Conservation (phyloP, 345 rosid genomes). For the Passiflora organensis region DNA sequence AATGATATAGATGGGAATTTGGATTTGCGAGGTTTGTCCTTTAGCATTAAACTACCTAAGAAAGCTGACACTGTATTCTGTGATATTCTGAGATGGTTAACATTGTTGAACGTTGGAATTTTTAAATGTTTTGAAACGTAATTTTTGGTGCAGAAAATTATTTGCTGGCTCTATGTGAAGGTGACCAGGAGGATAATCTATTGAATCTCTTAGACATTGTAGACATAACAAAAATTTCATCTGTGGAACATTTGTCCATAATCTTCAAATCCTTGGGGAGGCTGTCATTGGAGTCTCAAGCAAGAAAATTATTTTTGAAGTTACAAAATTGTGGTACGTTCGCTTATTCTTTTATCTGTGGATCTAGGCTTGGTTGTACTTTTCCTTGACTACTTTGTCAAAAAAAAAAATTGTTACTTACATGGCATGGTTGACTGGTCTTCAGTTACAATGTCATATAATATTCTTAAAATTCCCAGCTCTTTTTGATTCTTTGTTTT, state of each 20-base stretch:
- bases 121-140: not conserved
- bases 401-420: no score
- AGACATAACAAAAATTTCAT: conserved; percentile 53
- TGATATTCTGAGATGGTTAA: not conserved
- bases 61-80: not conserved
- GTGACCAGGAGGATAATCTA: conserved; percentile 46
- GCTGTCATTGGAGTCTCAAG: conserved; percentile 45
- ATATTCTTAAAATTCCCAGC: not conserved
- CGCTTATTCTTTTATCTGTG: not conserved
- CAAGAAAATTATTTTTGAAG: conserved; percentile 45
- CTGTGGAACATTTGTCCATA: conserved; percentile 25
- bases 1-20: conserved; percentile 22
- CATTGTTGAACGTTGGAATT: not conserved
- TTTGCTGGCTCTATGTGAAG: conserved; percentile 62
- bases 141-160: conserved; percentile 54
- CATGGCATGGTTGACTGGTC: not conserved
- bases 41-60: not conserved
- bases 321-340: conserved; percentile 48
- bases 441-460: not conserved
- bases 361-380: no score
- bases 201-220: conserved; percentile 48
- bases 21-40: conserved; percentile 41
- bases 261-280: conserved; percentile 66
- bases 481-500: not conserved
- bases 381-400: no score